phyloP scores from a whole-genome alignment of 2,329 filamentous ascomycete genomes.

The Fusarium sp. region DNA sequence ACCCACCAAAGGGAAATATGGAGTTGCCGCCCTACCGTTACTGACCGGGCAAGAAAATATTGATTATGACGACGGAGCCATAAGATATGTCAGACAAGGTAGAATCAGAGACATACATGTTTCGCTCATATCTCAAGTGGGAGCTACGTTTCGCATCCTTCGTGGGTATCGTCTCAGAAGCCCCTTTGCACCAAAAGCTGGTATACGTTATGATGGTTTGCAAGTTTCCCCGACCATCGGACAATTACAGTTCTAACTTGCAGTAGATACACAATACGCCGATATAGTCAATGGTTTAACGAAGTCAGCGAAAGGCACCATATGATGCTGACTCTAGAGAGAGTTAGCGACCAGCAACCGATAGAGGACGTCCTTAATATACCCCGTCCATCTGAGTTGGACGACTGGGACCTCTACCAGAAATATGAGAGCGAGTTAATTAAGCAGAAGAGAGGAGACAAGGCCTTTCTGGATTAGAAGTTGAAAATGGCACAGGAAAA shows the following conservation, averaged over 20 bases:
- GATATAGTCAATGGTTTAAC: constrained; percentile 56
- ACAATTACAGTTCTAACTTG: constrained; percentile 5
- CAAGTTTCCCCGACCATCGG: constrained; percentile 48
- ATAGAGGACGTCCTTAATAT: constrained; percentile 58
- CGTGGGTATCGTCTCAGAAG: constrained; percentile 64
- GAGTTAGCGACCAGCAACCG: constrained; percentile 55
- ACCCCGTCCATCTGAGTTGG: constrained; percentile 65
- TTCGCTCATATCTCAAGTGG: constrained; percentile 61
- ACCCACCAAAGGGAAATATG: constrained; percentile 60
- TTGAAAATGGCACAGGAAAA: constrained; percentile 49
- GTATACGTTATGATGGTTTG: constrained; percentile 69
- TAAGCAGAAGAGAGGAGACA: constrained; percentile 54
- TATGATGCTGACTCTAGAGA: constrained; percentile 60
- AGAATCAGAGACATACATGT: constrained; percentile 59
- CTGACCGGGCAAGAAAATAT: constrained; percentile 63
- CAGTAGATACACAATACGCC: constrained; percentile 60
- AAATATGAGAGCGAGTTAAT: constrained; percentile 59
- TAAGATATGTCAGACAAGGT: constrained; percentile 61
- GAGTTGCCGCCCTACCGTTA: constrained; percentile 61
- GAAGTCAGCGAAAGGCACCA: constrained; percentile 53
- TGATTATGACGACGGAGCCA: constrained; percentile 44
- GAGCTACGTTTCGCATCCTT: constrained; percentile 63
- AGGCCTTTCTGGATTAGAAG: constrained; percentile 57
- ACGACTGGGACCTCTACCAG: constrained; percentile 66
- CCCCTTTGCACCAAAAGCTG: constrained; percentile 62